Evolutionary conservation across 768 basidiomycete genomes (phyloP), one percentile per base, ranked within the genome.

Genomic region (Termitomyces eurrhizus): DNA sequence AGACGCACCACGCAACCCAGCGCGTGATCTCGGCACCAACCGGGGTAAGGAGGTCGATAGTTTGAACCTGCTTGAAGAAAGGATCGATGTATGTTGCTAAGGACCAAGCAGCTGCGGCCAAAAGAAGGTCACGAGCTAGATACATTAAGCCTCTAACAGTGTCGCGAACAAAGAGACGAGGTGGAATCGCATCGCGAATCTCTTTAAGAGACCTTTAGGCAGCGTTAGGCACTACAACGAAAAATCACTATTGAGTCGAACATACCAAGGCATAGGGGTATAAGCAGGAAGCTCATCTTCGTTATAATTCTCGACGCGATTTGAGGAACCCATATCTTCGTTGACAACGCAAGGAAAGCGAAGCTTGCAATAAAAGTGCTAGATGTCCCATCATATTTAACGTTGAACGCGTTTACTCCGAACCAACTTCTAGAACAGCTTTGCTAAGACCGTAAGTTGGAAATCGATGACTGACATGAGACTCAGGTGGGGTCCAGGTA

Each of bases 141-240:
- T 77, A 82, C 16, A 72, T 62, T 5, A 82, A 61, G 12, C 80
- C 78, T 55, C 71, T 73, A 5, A 57, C 50, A 1, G 80, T 79
- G 62, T 77, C 72, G n/a, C 80, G 73, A 12, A 75, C 68, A 64
- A 83, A 83, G 51, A 76, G 71, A 42, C 74, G 72, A 12, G 77
- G 56, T 0, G 83, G 83, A 39, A 84, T 82, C 14, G 79, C 80
- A 44, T 72, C 75, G 21, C 80, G 75, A 56, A 84, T 82, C 58
- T 83, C 79, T 57, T 78, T 77, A 44, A 83, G 70, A 53, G 79
- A 74, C 79, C 80, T 82, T 37, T 2, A 26, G 41, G 12, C 13
- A 6, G 45, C 26, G 16, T 48, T 18, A 39, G 16, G 12, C n/a
- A 56, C 16, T 24, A n/a, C 18, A 7, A 21, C n/a, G 37, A 54